phyloP scores from a whole-genome alignment of 495 filamentous ascomycete genomes.

The Chlorociboria aeruginascens region DNA sequence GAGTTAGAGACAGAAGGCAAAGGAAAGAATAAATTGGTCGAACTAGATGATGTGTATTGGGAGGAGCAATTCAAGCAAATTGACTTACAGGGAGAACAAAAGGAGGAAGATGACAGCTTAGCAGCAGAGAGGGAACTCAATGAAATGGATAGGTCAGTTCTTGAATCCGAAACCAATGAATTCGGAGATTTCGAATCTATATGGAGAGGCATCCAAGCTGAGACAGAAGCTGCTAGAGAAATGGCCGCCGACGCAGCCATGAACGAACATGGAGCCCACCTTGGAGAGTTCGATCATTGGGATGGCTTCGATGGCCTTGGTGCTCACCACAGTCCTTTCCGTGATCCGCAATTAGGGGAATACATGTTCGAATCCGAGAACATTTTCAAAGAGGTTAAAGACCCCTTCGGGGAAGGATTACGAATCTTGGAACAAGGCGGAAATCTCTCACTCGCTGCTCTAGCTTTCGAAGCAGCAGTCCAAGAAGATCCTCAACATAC shows the following conservation, averaged over 20 bases:
- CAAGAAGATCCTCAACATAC: slow-evolving; percentile 80
- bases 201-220: slow-evolving; percentile 79
- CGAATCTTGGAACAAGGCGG: slow-evolving; percentile 85
- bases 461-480: slow-evolving; percentile 95
- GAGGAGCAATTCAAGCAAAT: slow-evolving; percentile 90
- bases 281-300: slow-evolving; percentile 59
- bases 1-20: slow-evolving; percentile 44
- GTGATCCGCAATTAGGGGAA: slow-evolving; percentile 66
- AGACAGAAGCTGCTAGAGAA: slow-evolving; percentile 59
- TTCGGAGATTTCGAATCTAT: slow-evolving; percentile 83
- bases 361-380: slow-evolving; percentile 96
- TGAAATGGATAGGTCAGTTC: slow-evolving; percentile 77
- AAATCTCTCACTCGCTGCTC: slow-evolving; percentile 83
- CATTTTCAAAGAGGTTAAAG: slow-evolving; percentile 58
- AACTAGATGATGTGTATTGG: slow-evolving; percentile 89
- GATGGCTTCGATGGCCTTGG: slow-evolving; percentile 55
- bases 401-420: slow-evolving; percentile 84
- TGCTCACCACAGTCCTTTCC: slow-evolving; percentile 43
- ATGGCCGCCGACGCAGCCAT: slow-evolving; percentile 52
- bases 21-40: slow-evolving; percentile 82
- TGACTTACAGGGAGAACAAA: slow-evolving; percentile 47
- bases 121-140: slow-evolving; percentile 85
- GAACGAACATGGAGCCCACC: slow-evolving; percentile 40
- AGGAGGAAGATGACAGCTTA: slow-evolving; percentile 32
- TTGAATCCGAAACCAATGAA: slow-evolving; percentile 41